These are phyloP conservation scores for Rhodamnia rubescens DNA, from an alignment of 345 rosid species.

Conservation along the genomic window DNA sequence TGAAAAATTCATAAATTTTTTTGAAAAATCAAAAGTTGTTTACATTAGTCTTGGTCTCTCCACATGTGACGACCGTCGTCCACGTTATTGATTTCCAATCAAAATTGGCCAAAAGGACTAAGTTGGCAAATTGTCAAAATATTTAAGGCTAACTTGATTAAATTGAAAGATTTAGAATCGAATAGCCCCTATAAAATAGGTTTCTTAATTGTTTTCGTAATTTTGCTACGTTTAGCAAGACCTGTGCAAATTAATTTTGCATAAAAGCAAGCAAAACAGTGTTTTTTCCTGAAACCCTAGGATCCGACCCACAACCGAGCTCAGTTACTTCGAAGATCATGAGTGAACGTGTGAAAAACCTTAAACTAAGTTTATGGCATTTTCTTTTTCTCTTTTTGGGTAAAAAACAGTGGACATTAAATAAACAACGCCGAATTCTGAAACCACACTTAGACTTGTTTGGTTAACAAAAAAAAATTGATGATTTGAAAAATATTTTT, in stretches of 20 bases:
- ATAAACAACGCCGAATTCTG: too few relatives aligned
- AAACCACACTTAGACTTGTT: neutral
- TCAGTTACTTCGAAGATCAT: neutral
- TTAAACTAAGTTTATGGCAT: neutral
- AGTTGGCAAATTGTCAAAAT: neutral
- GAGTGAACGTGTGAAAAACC: neutral
- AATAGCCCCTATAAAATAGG: rapidly evolving
- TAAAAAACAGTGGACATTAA: neutral
- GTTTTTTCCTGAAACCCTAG: neutral
- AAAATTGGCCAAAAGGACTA: neutral
- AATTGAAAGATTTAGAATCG: neutral
- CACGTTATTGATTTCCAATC: rapidly evolving
- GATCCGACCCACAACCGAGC: neutral
- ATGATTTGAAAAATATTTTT: too few relatives aligned
- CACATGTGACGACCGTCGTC: rapidly evolving
- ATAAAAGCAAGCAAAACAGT: neutral
- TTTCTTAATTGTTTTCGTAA: neutral
- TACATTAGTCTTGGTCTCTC: rapidly evolving
- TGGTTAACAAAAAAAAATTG: too few relatives aligned
- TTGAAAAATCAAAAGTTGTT: neutral
- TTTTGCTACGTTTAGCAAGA: neutral
- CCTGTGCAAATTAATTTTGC: neutral
- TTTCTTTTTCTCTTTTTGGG: neutral
- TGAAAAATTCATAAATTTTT: neutral
- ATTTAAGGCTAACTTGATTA: rapidly evolving